phyloP scores from a whole-genome alignment of 2,329 filamentous ascomycete genomes.

The Epicoccum nigrum region DNA sequence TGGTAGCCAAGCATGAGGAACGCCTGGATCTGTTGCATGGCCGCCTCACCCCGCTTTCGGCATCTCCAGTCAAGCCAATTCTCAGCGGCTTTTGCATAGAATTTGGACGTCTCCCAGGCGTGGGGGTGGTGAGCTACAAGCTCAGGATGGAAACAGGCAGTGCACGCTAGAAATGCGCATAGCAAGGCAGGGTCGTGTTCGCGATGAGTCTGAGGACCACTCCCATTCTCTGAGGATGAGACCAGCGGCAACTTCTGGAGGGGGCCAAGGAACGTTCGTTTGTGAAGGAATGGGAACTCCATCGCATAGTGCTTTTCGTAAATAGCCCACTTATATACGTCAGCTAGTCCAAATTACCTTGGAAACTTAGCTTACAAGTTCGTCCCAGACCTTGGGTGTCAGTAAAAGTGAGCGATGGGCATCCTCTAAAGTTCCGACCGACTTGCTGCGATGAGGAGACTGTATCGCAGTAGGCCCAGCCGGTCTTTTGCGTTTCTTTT shows the following conservation, averaged over 20 bases:
- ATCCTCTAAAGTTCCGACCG: constrained; percentile 56
- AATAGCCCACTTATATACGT: constrained; percentile 60
- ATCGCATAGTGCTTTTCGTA: constrained; percentile 75
- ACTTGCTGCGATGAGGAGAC: constrained; percentile 50
- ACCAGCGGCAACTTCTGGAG: constrained; percentile 41
- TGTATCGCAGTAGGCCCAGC: constrained; percentile 43
- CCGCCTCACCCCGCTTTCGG: constrained; percentile 46
- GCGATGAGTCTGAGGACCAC: constrained; percentile 36
- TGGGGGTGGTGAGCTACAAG: constrained; percentile 36
- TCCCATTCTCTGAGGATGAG: constrained; percentile 29
- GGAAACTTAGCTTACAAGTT: constrained; percentile 54
- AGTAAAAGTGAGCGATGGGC: constrained; percentile 67
- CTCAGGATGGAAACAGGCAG: constrained; percentile 69
- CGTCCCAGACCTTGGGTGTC: constrained; percentile 69
- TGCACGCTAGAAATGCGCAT: constrained; percentile 71
- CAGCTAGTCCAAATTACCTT: not conserved
- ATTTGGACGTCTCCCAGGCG: constrained; percentile 58
- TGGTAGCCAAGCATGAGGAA: constrained; percentile 74
- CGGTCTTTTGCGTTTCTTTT: constrained; percentile 46
- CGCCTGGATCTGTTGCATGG: constrained; percentile 69
- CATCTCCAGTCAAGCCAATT: constrained; percentile 48
- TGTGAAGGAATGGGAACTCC: constrained; percentile 74
- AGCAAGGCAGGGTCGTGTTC: constrained; percentile 62
- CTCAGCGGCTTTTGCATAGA: constrained; percentile 66
- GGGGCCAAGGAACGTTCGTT: constrained; percentile 62